Evolutionary conservation across 2,329 filamentous ascomycete genomes (phyloP).

Genomic region (Ustulina deusta): DNA sequence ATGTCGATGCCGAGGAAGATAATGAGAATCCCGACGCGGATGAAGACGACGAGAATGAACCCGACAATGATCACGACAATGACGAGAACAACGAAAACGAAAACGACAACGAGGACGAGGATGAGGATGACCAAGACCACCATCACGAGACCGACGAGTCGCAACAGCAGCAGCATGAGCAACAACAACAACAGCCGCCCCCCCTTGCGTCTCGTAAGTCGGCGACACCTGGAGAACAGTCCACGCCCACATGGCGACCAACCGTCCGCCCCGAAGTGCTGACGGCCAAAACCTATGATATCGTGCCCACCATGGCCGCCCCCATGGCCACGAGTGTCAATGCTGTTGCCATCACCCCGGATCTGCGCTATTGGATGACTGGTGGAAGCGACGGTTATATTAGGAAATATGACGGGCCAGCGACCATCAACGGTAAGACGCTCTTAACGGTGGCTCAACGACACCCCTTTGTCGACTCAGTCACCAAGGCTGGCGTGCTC

Average conservation of each 20-base stretch:
- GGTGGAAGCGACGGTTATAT: constrained; percentile 96
- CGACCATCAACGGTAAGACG: constrained; percentile 94
- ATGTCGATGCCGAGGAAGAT: constrained; percentile 47
- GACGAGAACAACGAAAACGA: constrained; percentile 55
- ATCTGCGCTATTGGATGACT: constrained; percentile 94
- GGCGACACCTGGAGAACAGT: constrained; percentile 49
- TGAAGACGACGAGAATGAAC: constrained; percentile 55
- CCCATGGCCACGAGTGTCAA: constrained; percentile 97
- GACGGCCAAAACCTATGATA: constrained; percentile 86
- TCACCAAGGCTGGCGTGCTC: constrained; percentile 92
- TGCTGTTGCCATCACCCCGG: constrained; percentile 88
- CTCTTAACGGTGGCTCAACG: constrained; percentile 93
- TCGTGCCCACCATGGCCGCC: constrained; percentile 95
- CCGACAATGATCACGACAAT: constrained; percentile 53
- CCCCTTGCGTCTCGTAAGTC: constrained; percentile 51
- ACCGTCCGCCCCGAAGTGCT: constrained; percentile 81
- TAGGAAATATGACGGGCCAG: constrained; percentile 94
- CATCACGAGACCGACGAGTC: constrained; percentile 51
- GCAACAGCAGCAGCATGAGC: constrained; percentile 50
- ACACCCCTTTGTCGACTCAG: constrained; percentile 97
- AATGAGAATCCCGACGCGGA: constrained; percentile 43
- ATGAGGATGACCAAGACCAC: constrained; percentile 31
- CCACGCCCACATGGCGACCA: constrained; percentile 63
- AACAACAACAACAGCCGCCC: constrained; percentile 42
- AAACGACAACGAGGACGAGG: constrained; percentile 52